These are phyloP conservation scores for Thielaviopsis euricoi DNA, from an alignment of 2,329 filamentous ascomycete species.

Conservation along the genomic window DNA sequence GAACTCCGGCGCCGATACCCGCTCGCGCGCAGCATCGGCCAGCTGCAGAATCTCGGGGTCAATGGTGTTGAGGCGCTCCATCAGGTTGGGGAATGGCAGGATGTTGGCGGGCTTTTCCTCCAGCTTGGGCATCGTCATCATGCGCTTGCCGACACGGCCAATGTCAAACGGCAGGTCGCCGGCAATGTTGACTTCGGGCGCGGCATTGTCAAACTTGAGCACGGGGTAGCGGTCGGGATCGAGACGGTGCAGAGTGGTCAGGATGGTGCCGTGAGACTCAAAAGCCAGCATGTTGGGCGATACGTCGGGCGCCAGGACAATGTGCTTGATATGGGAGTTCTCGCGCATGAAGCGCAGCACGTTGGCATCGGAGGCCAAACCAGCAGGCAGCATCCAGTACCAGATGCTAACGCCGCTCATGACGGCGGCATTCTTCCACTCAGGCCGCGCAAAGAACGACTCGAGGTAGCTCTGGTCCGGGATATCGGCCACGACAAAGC, in stretches of 20 bases:
- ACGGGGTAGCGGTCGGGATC: conserved; percentile 59
- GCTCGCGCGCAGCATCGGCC: conserved; percentile 30
- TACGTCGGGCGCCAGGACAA: conserved; percentile 58
- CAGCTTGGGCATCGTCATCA: conserved; percentile 31
- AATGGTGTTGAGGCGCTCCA: conserved; percentile 27
- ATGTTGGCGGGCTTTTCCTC: conserved; percentile 29
- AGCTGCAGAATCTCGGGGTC: conserved; percentile 30
- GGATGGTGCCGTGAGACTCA: conserved; percentile 47
- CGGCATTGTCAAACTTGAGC: conserved; percentile 46
- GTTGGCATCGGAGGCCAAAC: conserved; percentile 43
- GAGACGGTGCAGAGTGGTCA: conserved; percentile 53
- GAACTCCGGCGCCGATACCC: conserved; percentile 28
- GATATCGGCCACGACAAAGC: conserved; percentile 67
- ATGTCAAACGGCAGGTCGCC: conserved; percentile 19
- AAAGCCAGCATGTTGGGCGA: conserved; percentile 62
- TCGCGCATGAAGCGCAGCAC: conserved; percentile 55
- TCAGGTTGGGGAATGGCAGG: conserved; percentile 28
- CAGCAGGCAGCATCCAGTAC: conserved; percentile 67
- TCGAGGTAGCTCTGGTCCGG: conserved; percentile 55
- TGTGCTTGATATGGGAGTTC: conserved; percentile 47
- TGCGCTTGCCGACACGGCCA: conserved; percentile 27
- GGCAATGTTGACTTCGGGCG: conserved; percentile 12
- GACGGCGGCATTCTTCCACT: conserved; percentile 44
- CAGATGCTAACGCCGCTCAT: conserved; percentile 53
- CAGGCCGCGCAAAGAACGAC: conserved; percentile 49